Conservation (phyloP, 345 rosid genomes). For the Stellera chamaejasme region DNA sequence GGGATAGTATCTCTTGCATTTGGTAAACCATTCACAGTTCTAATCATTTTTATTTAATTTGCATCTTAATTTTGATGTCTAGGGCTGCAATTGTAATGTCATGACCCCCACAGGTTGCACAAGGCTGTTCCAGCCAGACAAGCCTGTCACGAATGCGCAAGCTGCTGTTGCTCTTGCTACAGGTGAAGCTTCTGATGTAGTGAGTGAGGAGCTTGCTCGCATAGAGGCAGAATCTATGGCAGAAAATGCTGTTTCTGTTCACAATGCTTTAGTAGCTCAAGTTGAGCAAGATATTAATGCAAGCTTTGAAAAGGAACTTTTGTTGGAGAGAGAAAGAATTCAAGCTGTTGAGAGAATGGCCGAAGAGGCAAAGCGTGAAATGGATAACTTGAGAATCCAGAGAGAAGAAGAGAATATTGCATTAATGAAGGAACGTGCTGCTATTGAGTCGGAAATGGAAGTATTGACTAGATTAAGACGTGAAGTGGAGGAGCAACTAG, state of each 20-base stretch:
- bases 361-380: constrained; percentile 63
- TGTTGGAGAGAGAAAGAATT: constrained; percentile 56
- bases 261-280: constrained; percentile 68
- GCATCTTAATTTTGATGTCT: constrained; percentile 13
- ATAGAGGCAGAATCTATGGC: constrained; percentile 92
- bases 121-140: constrained; percentile 80
- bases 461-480: constrained; percentile 51
- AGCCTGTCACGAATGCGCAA: constrained; percentile 96
- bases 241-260: constrained; percentile 73
- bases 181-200: constrained; percentile 68
- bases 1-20: constrained; percentile 86
- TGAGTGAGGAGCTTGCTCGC: constrained; percentile 83
- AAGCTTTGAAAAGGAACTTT: constrained; percentile 69
- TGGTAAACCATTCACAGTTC: constrained; percentile 44
- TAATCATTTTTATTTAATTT: constrained; percentile 8
- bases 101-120: constrained; percentile 51
- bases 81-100: constrained; percentile 4
- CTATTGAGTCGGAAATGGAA: constrained; percentile 81
- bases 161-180: constrained; percentile 83
- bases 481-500: constrained; percentile 74
- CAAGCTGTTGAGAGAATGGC: constrained; percentile 75
- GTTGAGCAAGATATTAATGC: constrained; percentile 76
- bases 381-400: constrained; percentile 55
- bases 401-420: constrained; percentile 62
- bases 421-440: constrained; percentile 55